Evolutionary conservation across 768 basidiomycete species (phyloP).

Genomic region (Mycena vitilis): DNA sequence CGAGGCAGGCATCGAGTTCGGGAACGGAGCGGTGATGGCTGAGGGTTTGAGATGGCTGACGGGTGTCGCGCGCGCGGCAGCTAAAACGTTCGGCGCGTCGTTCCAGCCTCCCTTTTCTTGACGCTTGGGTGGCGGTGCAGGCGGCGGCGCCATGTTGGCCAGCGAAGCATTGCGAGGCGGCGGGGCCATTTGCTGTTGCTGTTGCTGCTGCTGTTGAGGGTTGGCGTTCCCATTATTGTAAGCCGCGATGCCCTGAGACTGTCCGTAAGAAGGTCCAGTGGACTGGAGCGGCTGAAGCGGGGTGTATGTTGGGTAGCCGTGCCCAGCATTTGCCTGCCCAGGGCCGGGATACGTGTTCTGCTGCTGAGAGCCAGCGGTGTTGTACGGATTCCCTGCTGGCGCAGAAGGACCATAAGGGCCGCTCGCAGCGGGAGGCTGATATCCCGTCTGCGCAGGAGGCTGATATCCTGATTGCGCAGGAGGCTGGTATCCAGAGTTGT

Average conservation of each 20-base stretch:
- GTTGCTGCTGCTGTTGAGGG: conserved; percentile 37
- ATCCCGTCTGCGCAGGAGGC: too few species aligned
- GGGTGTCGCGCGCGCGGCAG: conserved; percentile 61
- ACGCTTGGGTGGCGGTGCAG: conserved; percentile 67
- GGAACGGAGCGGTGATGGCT: conserved; percentile 91
- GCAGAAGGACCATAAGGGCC: conserved; percentile 49
- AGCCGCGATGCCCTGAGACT: conserved; percentile 14
- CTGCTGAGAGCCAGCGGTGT: conserved; percentile 13
- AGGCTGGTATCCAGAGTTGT: conserved; percentile 30
- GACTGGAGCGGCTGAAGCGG: conserved; percentile 35
- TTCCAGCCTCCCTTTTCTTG: conserved; percentile 87
- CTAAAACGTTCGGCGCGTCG: conserved; percentile 71
- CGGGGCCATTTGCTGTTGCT: conserved; percentile 48
- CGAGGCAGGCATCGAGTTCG: conserved; percentile 63
- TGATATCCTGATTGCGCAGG: conserved; percentile 33
- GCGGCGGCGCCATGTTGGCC: conserved; percentile 41
- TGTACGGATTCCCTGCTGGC: not conserved
- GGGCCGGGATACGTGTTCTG: conserved; percentile 13
- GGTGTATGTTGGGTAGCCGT: conserved; percentile 21
- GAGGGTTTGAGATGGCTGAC: conserved; percentile 64
- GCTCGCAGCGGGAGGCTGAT: too few species aligned
- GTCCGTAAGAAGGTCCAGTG: conserved; percentile 32
- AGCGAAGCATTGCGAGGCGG: conserved; percentile 52
- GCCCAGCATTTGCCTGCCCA: conserved; percentile 15
- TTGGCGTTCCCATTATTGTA: conserved; percentile 29